Base-by-base conservation (phyloP, 257 asterid genomes). In the Nicotiana otophora region DNA sequence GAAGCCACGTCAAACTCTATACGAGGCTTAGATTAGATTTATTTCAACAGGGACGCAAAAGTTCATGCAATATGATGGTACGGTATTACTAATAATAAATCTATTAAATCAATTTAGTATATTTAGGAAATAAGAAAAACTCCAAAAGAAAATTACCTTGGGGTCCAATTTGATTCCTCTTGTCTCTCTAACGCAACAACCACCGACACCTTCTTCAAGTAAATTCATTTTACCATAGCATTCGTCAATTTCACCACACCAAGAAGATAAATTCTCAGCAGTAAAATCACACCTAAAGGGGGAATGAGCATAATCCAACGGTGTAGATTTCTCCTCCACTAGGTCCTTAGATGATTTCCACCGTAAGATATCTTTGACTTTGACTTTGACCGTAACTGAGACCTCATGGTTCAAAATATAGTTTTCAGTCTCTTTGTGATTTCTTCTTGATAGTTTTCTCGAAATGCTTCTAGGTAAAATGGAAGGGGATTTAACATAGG, bases 361-460 rank as follows among this genome's bases (percentile, higher is more conserved):
- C 86, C 96, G 91, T 34, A 94, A 39, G 77, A 94, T 94, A 82
- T 94, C 98, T 81, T 94, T 94, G 68, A 92, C 96, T 86, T 88
- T 91, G 61, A 90, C 91, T 86, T 88, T 91, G 53, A 90, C 91
- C 39, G 86, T 84, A 14, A 53, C 84, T 42, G 84, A 1, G 30
- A 5, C 78, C 6, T 61, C 54, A 3, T 62, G 67, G 17, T 23
- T 62, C 34, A 8, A 23, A 60, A n/a, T n/a, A 62, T 23, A 10
- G 1, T 62, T 62, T 3, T 62, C 34, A 11, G 11, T 4, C 34
- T 62, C 33, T 62, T 62, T 62, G 7, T 62, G 26, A 11, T 62
- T 62, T 7, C 80, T 53, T 11, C 53, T 85, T 8, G 83, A 34
- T 34, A 82, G 77, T 85, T 85, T 91, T 15, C 92, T 72, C 4